These are phyloP conservation scores for Pseudoperonospora humuli DNA, from an alignment of 352 stramenopile species.

Conservation along the genomic window DNA sequence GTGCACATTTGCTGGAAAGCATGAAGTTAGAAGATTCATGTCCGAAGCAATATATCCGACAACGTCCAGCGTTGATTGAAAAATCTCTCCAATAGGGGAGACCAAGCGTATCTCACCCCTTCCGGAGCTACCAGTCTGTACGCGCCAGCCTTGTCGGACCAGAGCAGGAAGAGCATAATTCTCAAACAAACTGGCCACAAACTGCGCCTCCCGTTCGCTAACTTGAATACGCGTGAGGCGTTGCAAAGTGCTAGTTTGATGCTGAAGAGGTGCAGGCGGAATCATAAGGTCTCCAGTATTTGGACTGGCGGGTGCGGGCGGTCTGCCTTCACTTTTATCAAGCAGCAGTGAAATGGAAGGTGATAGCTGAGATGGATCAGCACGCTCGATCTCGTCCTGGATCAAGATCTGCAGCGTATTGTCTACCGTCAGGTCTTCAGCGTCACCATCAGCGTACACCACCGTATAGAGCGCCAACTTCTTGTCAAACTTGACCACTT, in stretches of 20 bases:
- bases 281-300: slow-evolving; percentile 25
- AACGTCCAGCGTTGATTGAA: slow-evolving; percentile 54
- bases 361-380: slow-evolving; percentile 43
- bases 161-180: slow-evolving; percentile 66
- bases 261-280: not conserved
- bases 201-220: slow-evolving; percentile 66
- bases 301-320: slow-evolving; percentile 15
- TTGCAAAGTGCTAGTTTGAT: not conserved
- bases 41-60: slow-evolving; percentile 69
- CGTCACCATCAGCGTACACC: slow-evolving; percentile 80
- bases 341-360: slow-evolving; percentile 26
- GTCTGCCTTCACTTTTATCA: slow-evolving; percentile 14
- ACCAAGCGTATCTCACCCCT: slow-evolving; percentile 20
- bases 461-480: slow-evolving; percentile 57
- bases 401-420: slow-evolving; percentile 80
- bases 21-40: slow-evolving; percentile 43
- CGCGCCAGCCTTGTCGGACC: slow-evolving; percentile 55
- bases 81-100: slow-evolving; percentile 33
- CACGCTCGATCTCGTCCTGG: slow-evolving; percentile 78
- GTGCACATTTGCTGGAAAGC: slow-evolving; percentile 70
- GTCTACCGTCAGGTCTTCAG: slow-evolving; percentile 68
- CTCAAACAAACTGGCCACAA: slow-evolving; percentile 71
- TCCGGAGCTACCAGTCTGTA: slow-evolving; percentile 32
- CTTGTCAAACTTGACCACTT: slow-evolving; percentile 84
- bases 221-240: slow-evolving; percentile 34